Evolutionary conservation across 1,284 basidiomycete genomes (phyloP).

Genomic region (Fomitopsis betulina): DNA sequence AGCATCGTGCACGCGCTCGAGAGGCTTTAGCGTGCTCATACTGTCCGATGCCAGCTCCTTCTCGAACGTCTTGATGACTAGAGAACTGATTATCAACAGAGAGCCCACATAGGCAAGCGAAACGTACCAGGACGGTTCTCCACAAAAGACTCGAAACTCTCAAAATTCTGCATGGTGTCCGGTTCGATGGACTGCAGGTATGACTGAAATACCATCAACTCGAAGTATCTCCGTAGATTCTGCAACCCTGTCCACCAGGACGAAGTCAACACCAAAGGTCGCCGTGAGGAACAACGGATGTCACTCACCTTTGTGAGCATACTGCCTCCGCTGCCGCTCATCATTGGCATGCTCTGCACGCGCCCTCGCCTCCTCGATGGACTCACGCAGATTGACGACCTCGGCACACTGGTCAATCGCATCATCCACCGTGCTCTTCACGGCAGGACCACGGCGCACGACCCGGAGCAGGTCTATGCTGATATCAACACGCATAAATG

Average conservation of each 20-base stretch:
- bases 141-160: constrained; percentile 79
- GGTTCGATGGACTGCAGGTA: constrained; percentile 87
- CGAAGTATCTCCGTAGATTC: constrained; percentile 84
- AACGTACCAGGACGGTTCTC: constrained; percentile 71
- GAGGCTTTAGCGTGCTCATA: constrained; percentile 77
- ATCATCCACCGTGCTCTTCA: constrained; percentile 88
- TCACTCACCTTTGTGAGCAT: constrained; percentile 65
- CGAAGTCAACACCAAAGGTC: constrained; percentile 7
- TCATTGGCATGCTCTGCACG: constrained; percentile 77
- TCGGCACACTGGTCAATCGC: constrained; percentile 86
- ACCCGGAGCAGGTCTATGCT: constrained; percentile 81
- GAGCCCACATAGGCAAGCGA: background rate
- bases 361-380: constrained; percentile 80
- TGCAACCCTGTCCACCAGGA: constrained; percentile 53
- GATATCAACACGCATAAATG: background rate
- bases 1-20: constrained; percentile 71
- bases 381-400: constrained; percentile 84
- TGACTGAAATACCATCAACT: constrained; percentile 91
- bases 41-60: constrained; percentile 85
- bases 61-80: constrained; percentile 93
- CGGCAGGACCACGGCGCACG: constrained; percentile 84
- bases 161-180: constrained; percentile 75
- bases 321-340: constrained; percentile 59
- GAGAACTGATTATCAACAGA: background rate
- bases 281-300: background rate